Conservation (phyloP, 1,284 basidiomycete species). For the Apiotrichum veenhuisii region DNA sequence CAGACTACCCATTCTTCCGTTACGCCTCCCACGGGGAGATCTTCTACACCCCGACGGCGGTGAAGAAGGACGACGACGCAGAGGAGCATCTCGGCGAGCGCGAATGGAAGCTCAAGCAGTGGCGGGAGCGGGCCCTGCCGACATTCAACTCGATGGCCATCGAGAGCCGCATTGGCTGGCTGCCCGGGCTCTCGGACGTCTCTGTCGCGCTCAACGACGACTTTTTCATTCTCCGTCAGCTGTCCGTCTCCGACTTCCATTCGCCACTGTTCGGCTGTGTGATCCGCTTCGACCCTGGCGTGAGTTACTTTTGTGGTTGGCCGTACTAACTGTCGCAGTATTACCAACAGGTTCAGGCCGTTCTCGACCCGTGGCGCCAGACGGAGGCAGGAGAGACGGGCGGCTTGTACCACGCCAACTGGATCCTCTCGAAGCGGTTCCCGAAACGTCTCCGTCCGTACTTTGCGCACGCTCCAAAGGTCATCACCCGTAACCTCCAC, state of each 20-base stretch:
- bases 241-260: constrained; percentile 37
- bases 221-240: constrained; percentile 39
- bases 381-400: constrained; percentile 41
- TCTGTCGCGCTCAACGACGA: constrained; percentile 44
- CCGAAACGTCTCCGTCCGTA: constrained; percentile 41
- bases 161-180: constrained; percentile 41
- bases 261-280: constrained; percentile 44
- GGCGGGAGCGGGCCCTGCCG: constrained; percentile 38
- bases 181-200: constrained; percentile 42
- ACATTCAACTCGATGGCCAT: constrained; percentile 49
- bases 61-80: neutral
- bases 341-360: constrained; percentile 36
- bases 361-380: constrained; percentile 29
- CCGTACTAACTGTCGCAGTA: constrained; percentile 16
- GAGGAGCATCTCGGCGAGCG: constrained; percentile 18
- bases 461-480: constrained; percentile 45
- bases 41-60: constrained; percentile 35
- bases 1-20: constrained; percentile 29
- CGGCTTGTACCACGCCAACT: constrained; percentile 46
- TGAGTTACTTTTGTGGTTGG: constrained; percentile 14
- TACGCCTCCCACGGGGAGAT: constrained; percentile 44
- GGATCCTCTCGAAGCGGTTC: constrained; percentile 40
- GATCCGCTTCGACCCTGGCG: constrained; percentile 39
- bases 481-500: constrained; percentile 41
- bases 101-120: constrained; percentile 33